Base-by-base conservation (phyloP, 2,329 filamentous ascomycete genomes). In the Cladosporium sp. region DNA sequence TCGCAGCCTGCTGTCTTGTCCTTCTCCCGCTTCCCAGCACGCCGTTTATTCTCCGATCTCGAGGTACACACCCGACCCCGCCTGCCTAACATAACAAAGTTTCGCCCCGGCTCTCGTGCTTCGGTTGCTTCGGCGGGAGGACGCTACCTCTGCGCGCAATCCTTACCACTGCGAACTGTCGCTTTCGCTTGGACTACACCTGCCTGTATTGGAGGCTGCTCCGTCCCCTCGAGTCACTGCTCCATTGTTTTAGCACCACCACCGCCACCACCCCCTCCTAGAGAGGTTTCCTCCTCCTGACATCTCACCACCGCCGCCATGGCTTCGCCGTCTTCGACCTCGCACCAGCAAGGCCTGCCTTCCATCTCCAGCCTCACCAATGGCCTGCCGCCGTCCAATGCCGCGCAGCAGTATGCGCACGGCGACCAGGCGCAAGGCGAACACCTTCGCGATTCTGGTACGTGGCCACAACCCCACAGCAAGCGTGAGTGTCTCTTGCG, bases 301-400 rank as follows among this genome's bases (percentile, higher is more conserved):
- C 40, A 26, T 23, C 29, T 18, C 31, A 31, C 44, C 28, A 23
- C 46, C 62, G 55, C 62, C 65, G 55, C 62, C 65, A 75, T 74
- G 72, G 71, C 72, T 50, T 70, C 72, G 50, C 61, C 71, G 29
- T 66, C 57, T 46, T 49, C 67, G 29, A 66, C 66, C 37, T 46
- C 61, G 11, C 69, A 69, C 53, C 68, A 70, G 35, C 69, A 70
- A 35, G 72, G 72, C 52, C 70, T 78, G 59, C 76, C 76, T 5
- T 77, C 76, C 58, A 78, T 78, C 67, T 73, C 68, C 58, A 75
- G 73, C 66, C 69, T 78, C 53, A 78, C 76, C 49, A 77, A 77
- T 70, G 74, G 74, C 56, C 62, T 78, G 61, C 74, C 75, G 33
- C 68, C 69, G 33, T 65, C 69, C 11, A 63, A 53, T n/a, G 37